Conservation (phyloP, 129 eudicot species). For the Helianthus annuus region DNA sequence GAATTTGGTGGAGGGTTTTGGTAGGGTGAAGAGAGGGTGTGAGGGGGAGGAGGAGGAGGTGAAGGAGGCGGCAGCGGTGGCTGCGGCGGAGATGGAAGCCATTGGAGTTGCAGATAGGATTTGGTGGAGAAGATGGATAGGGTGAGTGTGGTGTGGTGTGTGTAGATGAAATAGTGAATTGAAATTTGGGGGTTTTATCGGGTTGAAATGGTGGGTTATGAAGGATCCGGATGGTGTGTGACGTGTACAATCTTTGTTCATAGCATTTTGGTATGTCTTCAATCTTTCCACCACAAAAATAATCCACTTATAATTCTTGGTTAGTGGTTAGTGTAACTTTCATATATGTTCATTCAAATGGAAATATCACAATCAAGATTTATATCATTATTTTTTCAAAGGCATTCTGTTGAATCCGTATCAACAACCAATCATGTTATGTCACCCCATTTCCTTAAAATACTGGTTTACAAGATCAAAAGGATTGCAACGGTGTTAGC, state of each 20-base stretch:
- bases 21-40: constrained; percentile 14
- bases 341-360: too few relatives aligned
- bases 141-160: constrained; percentile 22
- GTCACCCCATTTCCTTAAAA: too few relatives aligned
- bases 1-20: constrained; percentile 39
- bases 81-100: constrained; percentile 50
- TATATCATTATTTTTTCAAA: too few relatives aligned
- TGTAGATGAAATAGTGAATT: neutral
- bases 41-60: constrained; percentile 17
- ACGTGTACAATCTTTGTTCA: constrained; percentile 35
- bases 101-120: constrained; percentile 30
- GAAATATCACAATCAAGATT: too few relatives aligned
- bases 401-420: too few relatives aligned
- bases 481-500: too few relatives aligned
- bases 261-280: neutral
- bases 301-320: too few relatives aligned
- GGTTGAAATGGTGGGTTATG: constrained; percentile 8
- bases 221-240: constrained; percentile 19
- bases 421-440: too few relatives aligned
- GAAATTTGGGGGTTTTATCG: constrained; percentile 22
- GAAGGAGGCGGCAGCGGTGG: constrained; percentile 35
- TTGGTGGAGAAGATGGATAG: constrained; percentile 30
- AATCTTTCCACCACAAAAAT: neutral
- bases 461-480: too few relatives aligned
- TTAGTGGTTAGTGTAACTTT: too few relatives aligned